phyloP scores from a whole-genome alignment of 2,329 filamentous ascomycete species.

The Aspergillus luchuensis region DNA sequence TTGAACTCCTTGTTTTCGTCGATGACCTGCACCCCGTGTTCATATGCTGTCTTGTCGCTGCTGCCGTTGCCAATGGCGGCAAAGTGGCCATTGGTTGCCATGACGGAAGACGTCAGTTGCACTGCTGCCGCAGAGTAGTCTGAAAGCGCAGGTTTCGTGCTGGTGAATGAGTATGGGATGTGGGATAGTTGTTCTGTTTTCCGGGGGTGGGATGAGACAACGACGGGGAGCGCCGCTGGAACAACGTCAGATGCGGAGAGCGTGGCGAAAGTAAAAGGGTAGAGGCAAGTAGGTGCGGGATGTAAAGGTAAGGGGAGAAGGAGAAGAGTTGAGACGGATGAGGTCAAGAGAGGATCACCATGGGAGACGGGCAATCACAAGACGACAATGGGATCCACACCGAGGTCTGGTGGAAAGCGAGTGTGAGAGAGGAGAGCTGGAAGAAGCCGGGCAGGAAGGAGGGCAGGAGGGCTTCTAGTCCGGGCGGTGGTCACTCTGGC shows the following conservation, averaged over 20 bases:
- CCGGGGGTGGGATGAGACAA: background rate
- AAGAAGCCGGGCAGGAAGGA: conserved; percentile 12
- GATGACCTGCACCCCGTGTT: conserved; percentile 95
- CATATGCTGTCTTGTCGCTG: conserved; percentile 58
- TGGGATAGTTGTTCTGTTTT: background rate
- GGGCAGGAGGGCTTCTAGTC: conserved; percentile 18
- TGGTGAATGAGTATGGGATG: background rate
- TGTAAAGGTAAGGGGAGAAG: conserved; percentile 13
- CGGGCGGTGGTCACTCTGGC: no score
- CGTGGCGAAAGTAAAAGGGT: conserved; percentile 10
- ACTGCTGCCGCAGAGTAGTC: conserved; percentile 7
- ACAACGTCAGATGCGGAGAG: conserved; percentile 21
- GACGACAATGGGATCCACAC: conserved; percentile 2
- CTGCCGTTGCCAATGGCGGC: conserved; percentile 44
- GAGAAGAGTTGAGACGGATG: conserved; percentile 10
- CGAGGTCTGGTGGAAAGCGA: conserved; percentile 5
- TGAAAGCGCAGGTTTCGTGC: background rate
- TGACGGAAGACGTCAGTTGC: conserved; percentile 24
- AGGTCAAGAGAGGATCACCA: conserved; percentile 14
- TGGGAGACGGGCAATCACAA: conserved; percentile 18
- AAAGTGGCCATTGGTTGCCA: conserved; percentile 51
- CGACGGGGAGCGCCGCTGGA: conserved; percentile 6
- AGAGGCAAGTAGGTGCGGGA: conserved; percentile 11
- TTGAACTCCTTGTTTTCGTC: conserved; percentile 97
- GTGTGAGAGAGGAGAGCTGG: background rate